Percentiles rank a stretch among this genome's conserved stretches.
Conservation (phyloP, 1,284 basidiomycete genomes). For the Cutaneotrichosporon sp. region DNA sequence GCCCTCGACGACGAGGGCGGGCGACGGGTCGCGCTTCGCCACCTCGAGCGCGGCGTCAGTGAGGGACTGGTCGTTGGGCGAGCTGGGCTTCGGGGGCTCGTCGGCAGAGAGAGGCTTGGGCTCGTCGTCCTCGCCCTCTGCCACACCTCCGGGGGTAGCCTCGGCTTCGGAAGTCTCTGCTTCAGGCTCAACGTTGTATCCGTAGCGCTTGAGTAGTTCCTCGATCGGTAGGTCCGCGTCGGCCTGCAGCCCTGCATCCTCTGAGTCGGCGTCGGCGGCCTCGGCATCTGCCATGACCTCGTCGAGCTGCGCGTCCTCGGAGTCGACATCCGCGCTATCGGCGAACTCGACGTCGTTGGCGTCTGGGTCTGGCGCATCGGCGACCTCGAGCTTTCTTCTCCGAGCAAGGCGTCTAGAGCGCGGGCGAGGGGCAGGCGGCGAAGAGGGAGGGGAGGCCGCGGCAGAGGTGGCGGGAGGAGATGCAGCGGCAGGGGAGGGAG, state of each 20-base stretch:
- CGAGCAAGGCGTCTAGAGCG: slow-evolving; percentile 29
- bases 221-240: slow-evolving; percentile 61
- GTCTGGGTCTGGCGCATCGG: slow-evolving; percentile 42
- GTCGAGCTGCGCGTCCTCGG: slow-evolving; percentile 50
- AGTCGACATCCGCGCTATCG: slow-evolving; percentile 31
- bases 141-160: background rate
- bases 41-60: slow-evolving; percentile 36
- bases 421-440: slow-evolving; percentile 7
- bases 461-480: background rate
- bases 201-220: slow-evolving; percentile 59
- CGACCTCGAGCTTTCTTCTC: slow-evolving; percentile 21
- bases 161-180: background rate
- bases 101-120: background rate
- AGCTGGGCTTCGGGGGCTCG: background rate
- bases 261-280: slow-evolving; percentile 53
- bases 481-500: background rate
- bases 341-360: slow-evolving; percentile 51
- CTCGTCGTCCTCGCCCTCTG: background rate
- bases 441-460: background rate
- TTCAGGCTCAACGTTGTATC: slow-evolving; percentile 41
- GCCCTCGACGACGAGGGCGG: slow-evolving; percentile 36
- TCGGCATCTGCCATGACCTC: slow-evolving; percentile 55
- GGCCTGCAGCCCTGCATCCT: slow-evolving; percentile 58
- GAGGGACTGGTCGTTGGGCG: slow-evolving; percentile 36
- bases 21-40: slow-evolving; percentile 17